Evolutionary conservation across 208 protist genomes (phyloP).

Genomic region (Trypanosomatidae sp.): DNA sequence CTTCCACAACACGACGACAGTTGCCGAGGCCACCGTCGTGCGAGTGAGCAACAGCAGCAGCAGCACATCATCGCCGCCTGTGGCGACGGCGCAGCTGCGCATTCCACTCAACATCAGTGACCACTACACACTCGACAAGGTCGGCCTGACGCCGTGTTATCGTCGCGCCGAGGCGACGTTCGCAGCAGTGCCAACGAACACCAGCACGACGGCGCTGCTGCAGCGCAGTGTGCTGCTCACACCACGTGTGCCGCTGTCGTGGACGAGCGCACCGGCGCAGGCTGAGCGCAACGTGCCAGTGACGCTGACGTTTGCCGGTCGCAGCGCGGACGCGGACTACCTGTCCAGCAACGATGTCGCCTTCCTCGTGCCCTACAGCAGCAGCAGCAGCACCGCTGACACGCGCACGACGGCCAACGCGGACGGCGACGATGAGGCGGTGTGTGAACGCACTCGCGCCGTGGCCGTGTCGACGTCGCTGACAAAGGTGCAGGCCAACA

Average conservation of each 20-base stretch:
- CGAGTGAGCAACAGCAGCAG: not conserved
- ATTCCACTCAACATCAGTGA: conserved; percentile 7
- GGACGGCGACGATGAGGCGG: not conserved
- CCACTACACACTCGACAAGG: not conserved
- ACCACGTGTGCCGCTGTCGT: conserved; percentile 21
- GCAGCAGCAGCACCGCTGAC: not conserved
- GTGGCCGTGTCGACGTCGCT: conserved; percentile 3
- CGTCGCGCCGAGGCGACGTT: conserved; percentile 30
- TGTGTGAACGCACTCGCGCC: too few relatives aligned
- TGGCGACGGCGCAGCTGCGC: conserved; percentile 5
- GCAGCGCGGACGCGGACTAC: conserved; percentile 12
- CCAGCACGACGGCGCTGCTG: conserved; percentile 1
- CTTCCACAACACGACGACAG: conserved; percentile 42
- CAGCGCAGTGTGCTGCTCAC: conserved; percentile 49
- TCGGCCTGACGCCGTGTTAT: conserved; percentile 66
- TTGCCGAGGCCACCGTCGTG: conserved; percentile 16
- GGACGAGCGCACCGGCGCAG: conserved; percentile 36
- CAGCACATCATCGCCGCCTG: conserved; percentile 3
- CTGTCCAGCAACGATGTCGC: conserved; percentile 37
- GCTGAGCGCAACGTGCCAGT: conserved; percentile 24
- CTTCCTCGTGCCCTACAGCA: conserved; percentile 25
- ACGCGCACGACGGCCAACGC: not conserved
- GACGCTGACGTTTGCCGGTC: conserved; percentile 44
- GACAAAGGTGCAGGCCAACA: conserved; percentile 20
- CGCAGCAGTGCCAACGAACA: conserved; percentile 41